Evolutionary conservation across 1,139 yeast genomes (phyloP), one percentile per base, ranked within the genome.

Genomic region (Suhomyces bribrorum): DNA sequence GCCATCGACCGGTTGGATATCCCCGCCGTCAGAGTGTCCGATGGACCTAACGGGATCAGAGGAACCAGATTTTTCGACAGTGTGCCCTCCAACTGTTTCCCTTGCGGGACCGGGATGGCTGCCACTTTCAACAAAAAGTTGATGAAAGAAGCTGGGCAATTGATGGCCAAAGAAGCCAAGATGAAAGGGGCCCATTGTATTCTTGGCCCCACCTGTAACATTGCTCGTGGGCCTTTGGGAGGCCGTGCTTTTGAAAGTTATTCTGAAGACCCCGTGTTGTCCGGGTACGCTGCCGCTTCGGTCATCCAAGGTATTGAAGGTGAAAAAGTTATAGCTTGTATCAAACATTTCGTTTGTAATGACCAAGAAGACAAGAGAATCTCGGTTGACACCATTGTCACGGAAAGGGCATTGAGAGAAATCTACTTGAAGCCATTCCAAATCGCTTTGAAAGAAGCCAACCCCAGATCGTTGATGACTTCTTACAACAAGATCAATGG

Each of bases 1-100:
- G 64, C 75, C 5, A 57, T 80, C 24, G 72, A 69, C 34, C 59
- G 82, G 40, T 59, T 75, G 36, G 59, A 61, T 22, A 61, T 79
- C 30, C 66, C 55, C 38, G 48, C 62, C 6, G 53, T 60, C 11
- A 54, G 66, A 26, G 66, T 62, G 7, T 61, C 66, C 26, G 69
- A 64, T 43, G 69, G 69, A 5, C 69, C 69, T 27, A 64, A 64
- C 48, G 69, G 69, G 25, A 52, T 64, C 26, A 51, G 69, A 39
- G 69, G 69, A 4, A 62, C 64, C 31, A 57, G 53, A 26, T 62
- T 62, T 41, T 59, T 62, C 46, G 53, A 62, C 41, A 54, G 62
- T 6, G 56, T 58, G 28, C 67, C 68, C n/a, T 61, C 69, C 31
- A 61, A 60, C 44, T 62, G 68, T 43, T 62, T 63, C 45, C 62